Evolutionary conservation across 1,139 yeast species (phyloP), one percentile per base, ranked within the genome.

Genomic region (Taphrina populina): DNA sequence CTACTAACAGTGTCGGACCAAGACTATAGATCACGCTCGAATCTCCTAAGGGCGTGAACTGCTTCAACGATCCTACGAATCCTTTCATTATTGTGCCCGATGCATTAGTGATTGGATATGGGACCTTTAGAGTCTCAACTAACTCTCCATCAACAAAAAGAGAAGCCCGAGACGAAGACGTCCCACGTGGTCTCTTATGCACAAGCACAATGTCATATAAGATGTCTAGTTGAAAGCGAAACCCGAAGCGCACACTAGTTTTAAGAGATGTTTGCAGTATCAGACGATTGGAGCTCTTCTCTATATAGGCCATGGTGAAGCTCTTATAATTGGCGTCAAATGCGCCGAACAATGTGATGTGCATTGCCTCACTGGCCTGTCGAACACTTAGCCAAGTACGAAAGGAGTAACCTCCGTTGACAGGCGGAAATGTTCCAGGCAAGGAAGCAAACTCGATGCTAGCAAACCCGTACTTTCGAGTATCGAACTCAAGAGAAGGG

Each of bases 131-230:
- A 0, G 70, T 62, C 58, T 73, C 73, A 2, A 70, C 60, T 27
- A 65, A 62, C 19, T 65, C 65, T 0, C 73, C 74, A 52, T 73
- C 67, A 11, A 73, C 65, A 56, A 61, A 70, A 1, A 73, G 58
- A 33, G 69, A 69, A 11, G 70, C 65, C 43, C 63, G 65, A 0
- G 69, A 64, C 5, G 63, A 44, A 6, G 59, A 47, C 13, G 58
- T 56, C 21, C 59, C 59, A 10, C 64, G 55, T 10, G 62, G 56
- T 33, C 58, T 56, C 35, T 59, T 60, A 49, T 63, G 65, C 10
- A 54, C 43, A 26, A 63, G 19, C 23, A 58, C 57, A 11, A 63
- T 36, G 54, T 61, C 61, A 30, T 63, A 62, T 64, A 65, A 63
- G 23, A 29, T 33, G 8, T 58, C 59, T n/a, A 57, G 39, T 26